phyloP scores from a whole-genome alignment of 345 rosid genomes.

The Rhodomyrtus tomentosa region DNA sequence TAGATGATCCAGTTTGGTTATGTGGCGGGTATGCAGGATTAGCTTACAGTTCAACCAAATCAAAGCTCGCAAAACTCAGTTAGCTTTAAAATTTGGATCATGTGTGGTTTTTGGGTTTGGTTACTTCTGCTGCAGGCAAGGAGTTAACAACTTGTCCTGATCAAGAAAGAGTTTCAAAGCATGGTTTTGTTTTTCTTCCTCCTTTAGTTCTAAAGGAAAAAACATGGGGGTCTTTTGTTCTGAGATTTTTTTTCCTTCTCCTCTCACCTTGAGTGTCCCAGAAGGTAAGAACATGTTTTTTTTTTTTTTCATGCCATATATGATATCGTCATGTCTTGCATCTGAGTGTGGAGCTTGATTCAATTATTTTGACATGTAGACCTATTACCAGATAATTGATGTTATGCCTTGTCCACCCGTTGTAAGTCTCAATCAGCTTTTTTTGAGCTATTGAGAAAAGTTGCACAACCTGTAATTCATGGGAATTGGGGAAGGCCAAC shows the following conservation, averaged over 20 bases:
- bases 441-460: background rate
- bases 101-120: background rate
- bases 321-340: background rate
- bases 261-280: background rate
- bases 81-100: background rate
- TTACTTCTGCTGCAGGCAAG: background rate
- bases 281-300: background rate
- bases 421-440: background rate
- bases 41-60: background rate
- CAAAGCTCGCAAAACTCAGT: background rate
- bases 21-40: background rate
- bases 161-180: background rate
- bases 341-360: background rate
- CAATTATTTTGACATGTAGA: background rate
- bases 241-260: background rate
- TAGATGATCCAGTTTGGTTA: background rate
- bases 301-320: background rate
- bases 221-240: background rate
- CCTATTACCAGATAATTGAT: background rate
- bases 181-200: background rate
- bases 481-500: background rate
- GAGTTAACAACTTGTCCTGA: background rate
- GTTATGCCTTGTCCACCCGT: background rate
- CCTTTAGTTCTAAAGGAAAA: background rate
- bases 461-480: background rate